A percentile compares a stretch with the other conserved stretches of the same genome.
Evolutionary conservation across 441 rosid genomes (phyloP).

Genomic region (Pelargonium myrrhifolium): DNA sequence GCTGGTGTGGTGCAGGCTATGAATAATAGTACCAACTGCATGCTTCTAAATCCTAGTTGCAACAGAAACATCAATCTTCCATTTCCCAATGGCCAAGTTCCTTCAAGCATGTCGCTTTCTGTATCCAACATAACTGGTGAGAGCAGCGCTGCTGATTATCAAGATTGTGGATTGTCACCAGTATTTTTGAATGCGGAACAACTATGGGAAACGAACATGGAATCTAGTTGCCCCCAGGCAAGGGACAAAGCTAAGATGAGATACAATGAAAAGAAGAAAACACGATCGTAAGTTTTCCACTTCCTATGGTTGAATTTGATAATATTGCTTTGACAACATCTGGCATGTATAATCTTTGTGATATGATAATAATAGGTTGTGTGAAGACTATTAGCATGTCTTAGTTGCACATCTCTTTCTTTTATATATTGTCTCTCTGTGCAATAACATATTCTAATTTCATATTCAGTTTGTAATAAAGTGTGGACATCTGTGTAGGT

Average conservation of each 20-base stretch:
- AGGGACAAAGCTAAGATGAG: constrained; percentile 29
- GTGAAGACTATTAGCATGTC: too few relatives aligned
- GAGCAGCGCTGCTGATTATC: constrained; percentile 41
- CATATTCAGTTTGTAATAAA: too few relatives aligned
- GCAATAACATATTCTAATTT: too few relatives aligned
- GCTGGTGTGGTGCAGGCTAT: constrained; percentile 26
- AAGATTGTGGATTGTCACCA: constrained; percentile 13
- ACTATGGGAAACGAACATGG: background rate
- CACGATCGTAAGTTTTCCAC: constrained; percentile 30
- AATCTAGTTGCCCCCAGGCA: constrained; percentile 2
- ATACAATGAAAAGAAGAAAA: constrained; percentile 63
- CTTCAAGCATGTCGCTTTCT: constrained; percentile 44
- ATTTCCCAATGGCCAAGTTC: constrained; percentile 39
- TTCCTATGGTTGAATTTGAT: background rate
- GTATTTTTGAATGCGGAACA: background rate
- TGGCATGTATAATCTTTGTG: background rate
- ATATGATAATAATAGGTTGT: too few relatives aligned
- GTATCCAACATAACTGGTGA: constrained; percentile 53
- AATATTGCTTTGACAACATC: background rate
- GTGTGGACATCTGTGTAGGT: background rate
- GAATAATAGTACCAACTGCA: constrained; percentile 22
- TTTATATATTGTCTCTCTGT: too few relatives aligned
- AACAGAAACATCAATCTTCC: constrained; percentile 37
- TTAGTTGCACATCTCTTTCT: too few relatives aligned
- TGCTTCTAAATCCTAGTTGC: constrained; percentile 35